Conservation (phyloP, 176 grass and related monocot genomes). For the Oryza brachyantha region DNA sequence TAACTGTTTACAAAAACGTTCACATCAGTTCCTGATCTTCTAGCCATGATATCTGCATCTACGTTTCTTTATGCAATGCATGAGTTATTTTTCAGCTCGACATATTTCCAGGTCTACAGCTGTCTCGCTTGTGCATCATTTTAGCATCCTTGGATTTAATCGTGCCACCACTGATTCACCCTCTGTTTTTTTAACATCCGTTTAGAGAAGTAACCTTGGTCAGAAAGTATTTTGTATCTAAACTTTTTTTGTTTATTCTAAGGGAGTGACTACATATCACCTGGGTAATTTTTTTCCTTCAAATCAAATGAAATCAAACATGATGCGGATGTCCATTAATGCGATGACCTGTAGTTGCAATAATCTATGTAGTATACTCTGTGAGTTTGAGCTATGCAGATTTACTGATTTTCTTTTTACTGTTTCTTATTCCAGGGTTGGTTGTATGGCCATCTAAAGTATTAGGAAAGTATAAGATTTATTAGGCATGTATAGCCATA, state of each 20-base stretch:
- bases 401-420: not conserved
- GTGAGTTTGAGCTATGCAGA: not conserved
- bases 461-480: no score
- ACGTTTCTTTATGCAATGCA: not conserved
- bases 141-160: not conserved
- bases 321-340: not conserved
- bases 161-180: not conserved
- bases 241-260: no score
- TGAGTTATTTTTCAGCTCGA: not conserved
- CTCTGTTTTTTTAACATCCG: not conserved
- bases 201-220: not conserved
- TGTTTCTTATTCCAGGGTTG: not conserved
- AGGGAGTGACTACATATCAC: no score
- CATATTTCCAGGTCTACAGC: not conserved
- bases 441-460: not conserved
- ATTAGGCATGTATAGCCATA: no score
- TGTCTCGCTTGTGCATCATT: not conserved
- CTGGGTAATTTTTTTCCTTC: no score
- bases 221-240: not conserved
- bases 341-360: not conserved
- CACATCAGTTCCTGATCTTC: no score
- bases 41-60: not conserved
- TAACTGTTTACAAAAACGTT: no score
- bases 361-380: not conserved
- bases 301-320: not conserved